Percentiles rank a stretch among this genome's conserved stretches.
Evolutionary conservation across 257 asterid species (phyloP).

Genomic region (Nicotiana paniculata): DNA sequence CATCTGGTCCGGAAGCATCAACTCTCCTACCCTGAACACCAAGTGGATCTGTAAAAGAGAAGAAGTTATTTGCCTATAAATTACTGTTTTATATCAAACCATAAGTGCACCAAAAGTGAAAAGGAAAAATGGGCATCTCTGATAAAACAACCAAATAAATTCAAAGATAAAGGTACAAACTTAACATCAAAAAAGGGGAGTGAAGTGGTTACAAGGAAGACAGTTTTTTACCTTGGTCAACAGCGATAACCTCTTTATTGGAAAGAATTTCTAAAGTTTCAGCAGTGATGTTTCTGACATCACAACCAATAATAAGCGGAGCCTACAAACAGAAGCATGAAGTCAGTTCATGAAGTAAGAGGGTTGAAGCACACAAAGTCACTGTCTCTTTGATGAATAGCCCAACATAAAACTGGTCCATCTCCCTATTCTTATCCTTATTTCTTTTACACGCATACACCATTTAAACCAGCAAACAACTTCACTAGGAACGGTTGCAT

Average conservation of each 20-base stretch:
- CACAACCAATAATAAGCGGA: slow-evolving; percentile 89
- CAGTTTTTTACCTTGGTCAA: slow-evolving; percentile 65
- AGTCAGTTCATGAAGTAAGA: not conserved
- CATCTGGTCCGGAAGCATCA: slow-evolving; percentile 47
- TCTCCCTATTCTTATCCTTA: not conserved
- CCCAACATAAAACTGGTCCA: not conserved
- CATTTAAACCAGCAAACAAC: not conserved
- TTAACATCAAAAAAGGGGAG: not conserved
- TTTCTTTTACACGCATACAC: not conserved
- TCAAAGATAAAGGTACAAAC: not conserved
- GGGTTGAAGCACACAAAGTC: not conserved
- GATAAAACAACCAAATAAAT: not conserved
- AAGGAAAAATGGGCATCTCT: not conserved
- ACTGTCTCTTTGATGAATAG: not conserved
- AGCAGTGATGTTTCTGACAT: slow-evolving; percentile 73
- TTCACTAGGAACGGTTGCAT: not conserved
- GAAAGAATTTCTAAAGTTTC: slow-evolving; percentile 67
- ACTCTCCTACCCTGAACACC: slow-evolving; percentile 97
- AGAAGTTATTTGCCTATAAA: not conserved
- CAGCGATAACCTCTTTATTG: slow-evolving; percentile 78
- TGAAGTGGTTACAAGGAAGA: not conserved
- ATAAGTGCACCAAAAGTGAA: not conserved
- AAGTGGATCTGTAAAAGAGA: slow-evolving; percentile 55
- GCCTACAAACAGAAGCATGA: slow-evolving; percentile 41
- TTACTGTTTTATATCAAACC: not conserved